Conservation (phyloP, 176 grass and related monocot species). For the Rhipidocladum racemiflorum region DNA sequence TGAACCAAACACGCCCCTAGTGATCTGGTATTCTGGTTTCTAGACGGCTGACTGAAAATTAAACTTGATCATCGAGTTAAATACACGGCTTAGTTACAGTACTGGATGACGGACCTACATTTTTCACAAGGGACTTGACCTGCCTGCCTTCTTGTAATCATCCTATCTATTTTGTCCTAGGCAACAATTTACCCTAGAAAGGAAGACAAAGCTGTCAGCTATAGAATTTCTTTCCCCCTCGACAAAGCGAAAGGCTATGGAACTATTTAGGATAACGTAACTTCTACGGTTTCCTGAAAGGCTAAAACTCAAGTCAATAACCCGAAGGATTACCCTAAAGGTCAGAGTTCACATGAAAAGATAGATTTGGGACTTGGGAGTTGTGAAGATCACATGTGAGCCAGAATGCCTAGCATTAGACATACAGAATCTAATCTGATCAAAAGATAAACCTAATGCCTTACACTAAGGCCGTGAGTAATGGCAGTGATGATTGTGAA, state of each 20-base stretch:
- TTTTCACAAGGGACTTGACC: not conserved
- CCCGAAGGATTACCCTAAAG: not conserved
- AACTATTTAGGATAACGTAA: not conserved
- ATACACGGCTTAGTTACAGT: not conserved
- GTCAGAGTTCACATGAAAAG: not conserved
- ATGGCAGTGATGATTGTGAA: not conserved
- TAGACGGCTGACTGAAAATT: not conserved
- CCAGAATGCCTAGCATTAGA: not conserved
- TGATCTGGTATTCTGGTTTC: not conserved
- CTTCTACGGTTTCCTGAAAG: not conserved
- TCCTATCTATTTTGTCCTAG: not conserved
- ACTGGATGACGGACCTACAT: not conserved
- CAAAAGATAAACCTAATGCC: not conserved
- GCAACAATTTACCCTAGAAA: not conserved
- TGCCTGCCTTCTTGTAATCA: not conserved
- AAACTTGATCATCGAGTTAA: not conserved
- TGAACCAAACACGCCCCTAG: too few species aligned
- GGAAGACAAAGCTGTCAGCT: not conserved
- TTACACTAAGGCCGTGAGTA: not conserved
- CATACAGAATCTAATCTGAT: not conserved
- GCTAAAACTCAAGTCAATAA: not conserved
- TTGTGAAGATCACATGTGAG: not conserved
- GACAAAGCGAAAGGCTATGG: not conserved
- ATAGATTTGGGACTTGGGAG: not conserved
- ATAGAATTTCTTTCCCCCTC: not conserved